These are phyloP conservation scores for Didymella lethalis DNA, from an alignment of 2,329 filamentous ascomycete genomes.

Conservation along the genomic window DNA sequence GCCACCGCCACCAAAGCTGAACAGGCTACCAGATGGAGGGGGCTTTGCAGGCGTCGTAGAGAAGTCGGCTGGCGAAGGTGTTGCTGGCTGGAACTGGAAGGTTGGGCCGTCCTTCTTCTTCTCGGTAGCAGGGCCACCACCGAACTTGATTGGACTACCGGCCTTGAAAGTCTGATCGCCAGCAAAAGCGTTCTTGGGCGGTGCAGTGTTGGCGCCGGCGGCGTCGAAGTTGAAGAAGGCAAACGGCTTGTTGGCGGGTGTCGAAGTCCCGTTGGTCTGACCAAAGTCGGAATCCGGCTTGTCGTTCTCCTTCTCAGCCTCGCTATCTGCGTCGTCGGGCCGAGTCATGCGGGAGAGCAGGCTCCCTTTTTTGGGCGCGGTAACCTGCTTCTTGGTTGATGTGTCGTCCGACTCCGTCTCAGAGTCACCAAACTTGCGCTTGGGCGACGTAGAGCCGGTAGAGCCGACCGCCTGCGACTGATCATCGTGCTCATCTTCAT, in stretches of 20 bases:
- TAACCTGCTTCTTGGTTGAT: conserved; percentile 34
- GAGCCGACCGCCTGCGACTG: conserved; percentile 23
- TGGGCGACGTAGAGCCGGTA: conserved; percentile 31
- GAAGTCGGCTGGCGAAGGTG: conserved; percentile 35
- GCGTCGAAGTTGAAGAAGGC: conserved; percentile 42
- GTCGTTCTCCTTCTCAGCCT: conserved; percentile 36
- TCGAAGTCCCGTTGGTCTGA: conserved; percentile 38
- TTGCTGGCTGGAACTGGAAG: conserved; percentile 41
- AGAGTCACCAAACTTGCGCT: conserved; percentile 35
- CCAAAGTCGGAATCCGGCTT: conserved; percentile 25
- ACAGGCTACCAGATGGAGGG: conserved; percentile 28
- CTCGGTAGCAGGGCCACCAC: conserved; percentile 31
- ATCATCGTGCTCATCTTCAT: conserved; percentile 26
- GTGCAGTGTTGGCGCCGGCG: conserved; percentile 38
- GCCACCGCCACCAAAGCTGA: conserved; percentile 35
- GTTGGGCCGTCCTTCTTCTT: conserved; percentile 33
- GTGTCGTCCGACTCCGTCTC: conserved; percentile 39
- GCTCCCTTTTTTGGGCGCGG: conserved; percentile 23
- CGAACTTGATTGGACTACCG: conserved; percentile 49
- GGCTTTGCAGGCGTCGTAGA: conserved; percentile 42
- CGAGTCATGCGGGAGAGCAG: conserved; percentile 43
- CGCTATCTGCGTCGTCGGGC: conserved; percentile 29
- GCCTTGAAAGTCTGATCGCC: conserved; percentile 50
- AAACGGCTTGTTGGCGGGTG: conserved; percentile 38
- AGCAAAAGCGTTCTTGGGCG: conserved; percentile 41